These are phyloP conservation scores for Pseudogymnoascus sp. DNA, from an alignment of 2,329 filamentous ascomycete species.

Conservation along the genomic window DNA sequence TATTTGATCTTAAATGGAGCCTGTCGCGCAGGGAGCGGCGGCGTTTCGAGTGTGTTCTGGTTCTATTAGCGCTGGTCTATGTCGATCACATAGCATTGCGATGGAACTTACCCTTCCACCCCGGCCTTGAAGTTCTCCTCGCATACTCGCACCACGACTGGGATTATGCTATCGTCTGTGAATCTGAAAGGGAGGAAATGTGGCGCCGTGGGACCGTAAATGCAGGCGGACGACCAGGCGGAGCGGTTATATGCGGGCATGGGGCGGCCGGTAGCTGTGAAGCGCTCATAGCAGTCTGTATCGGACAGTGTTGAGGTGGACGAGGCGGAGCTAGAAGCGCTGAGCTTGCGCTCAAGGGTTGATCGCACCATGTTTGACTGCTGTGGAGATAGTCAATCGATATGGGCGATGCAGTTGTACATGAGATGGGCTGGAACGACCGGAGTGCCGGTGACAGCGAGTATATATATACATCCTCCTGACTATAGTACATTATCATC, in stretches of 20 bases:
- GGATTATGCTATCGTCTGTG: conserved; percentile 28
- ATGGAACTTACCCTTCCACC: conserved; percentile 8
- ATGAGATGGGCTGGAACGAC: background rate
- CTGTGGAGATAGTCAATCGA: background rate
- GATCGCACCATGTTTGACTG: background rate
- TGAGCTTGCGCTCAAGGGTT: background rate
- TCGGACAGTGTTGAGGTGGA: background rate
- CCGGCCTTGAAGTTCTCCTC: background rate
- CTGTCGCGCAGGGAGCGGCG: conserved; percentile 1
- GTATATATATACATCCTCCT: background rate
- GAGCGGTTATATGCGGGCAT: conserved; percentile 18
- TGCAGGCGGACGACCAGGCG: conserved; percentile 15
- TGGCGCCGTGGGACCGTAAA: conserved; percentile 18
- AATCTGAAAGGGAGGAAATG: conserved; percentile 22
- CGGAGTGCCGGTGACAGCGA: background rate
- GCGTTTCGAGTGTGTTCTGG: background rate
- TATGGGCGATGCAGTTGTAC: background rate
- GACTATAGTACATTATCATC: conserved; percentile 3
- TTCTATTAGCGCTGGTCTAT: background rate
- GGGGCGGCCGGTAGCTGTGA: conserved; percentile 24
- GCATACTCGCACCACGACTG: conserved; percentile 22
- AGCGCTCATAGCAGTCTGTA: conserved; percentile 12
- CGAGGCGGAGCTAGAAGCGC: background rate
- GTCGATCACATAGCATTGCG: background rate
- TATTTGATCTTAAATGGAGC: background rate